Evolutionary conservation across 768 basidiomycete genomes (phyloP).

Genomic region (Lentinula guzmanii): DNA sequence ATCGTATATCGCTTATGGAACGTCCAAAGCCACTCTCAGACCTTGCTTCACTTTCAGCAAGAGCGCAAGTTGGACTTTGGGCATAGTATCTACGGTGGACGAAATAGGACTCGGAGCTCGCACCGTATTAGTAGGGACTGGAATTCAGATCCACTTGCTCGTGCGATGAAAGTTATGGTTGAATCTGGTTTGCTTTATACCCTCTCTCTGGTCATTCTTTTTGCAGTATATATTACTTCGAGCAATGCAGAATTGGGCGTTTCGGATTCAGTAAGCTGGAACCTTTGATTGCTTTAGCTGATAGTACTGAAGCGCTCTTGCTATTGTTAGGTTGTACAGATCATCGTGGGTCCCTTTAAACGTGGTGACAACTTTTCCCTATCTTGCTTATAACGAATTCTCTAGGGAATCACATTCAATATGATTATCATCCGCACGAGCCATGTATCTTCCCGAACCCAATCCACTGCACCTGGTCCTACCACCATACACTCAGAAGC

Average conservation of each 20-base stretch:
- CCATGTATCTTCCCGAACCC: neutral
- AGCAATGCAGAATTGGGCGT: constrained; percentile 31
- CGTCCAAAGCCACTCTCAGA: constrained; percentile 21
- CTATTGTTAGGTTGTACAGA: constrained; percentile 28
- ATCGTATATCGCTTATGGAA: constrained; percentile 32
- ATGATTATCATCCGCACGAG: constrained; percentile 19
- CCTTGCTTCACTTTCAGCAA: constrained; percentile 7
- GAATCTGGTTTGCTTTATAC: constrained; percentile 37
- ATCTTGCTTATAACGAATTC: neutral
- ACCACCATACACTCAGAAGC: neutral
- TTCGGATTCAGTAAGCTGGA: constrained; percentile 27
- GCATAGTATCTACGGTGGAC: neutral
- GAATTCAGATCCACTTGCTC: constrained; percentile 15
- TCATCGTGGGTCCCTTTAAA: constrained; percentile 24
- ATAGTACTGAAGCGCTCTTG: neutral
- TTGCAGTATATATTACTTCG: constrained; percentile 26
- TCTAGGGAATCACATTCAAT: constrained; percentile 26
- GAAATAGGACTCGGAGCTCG: neutral
- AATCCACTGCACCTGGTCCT: neutral
- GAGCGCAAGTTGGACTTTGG: constrained; percentile 8
- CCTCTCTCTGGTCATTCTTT: constrained; percentile 25
- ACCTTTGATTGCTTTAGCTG: neutral
- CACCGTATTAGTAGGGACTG: neutral
- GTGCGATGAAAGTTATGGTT: constrained; percentile 25
- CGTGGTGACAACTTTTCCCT: neutral